These are phyloP conservation scores for Claviceps purpurea DNA, from an alignment of 2,329 filamentous ascomycete genomes.

Conservation along the genomic window DNA sequence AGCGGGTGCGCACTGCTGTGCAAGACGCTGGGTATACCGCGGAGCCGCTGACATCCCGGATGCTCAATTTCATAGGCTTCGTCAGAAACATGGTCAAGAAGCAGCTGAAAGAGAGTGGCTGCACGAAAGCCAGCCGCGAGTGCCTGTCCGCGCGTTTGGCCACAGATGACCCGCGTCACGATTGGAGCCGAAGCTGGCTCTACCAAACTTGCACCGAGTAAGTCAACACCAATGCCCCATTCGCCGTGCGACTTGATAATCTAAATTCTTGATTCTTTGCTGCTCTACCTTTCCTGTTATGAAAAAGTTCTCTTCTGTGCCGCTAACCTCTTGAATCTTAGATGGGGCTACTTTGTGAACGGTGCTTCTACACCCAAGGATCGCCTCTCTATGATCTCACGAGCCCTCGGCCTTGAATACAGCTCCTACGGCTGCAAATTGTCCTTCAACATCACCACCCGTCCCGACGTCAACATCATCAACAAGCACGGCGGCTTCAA, in stretches of 20 bases:
- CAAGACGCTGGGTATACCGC: conserved; percentile 25
- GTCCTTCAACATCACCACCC: conserved; percentile 55
- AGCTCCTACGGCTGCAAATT: conserved; percentile 47
- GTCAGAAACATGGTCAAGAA: conserved; percentile 20
- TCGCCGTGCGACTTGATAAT: neutral
- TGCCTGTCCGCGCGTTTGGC: conserved; percentile 18
- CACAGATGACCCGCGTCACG: conserved; percentile 9
- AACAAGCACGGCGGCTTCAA: conserved; percentile 66
- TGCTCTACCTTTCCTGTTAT: neutral
- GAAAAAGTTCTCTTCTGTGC: neutral
- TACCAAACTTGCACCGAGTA: conserved; percentile 44
- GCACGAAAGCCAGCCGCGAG: conserved; percentile 11
- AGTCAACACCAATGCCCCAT: conserved; percentile 9
- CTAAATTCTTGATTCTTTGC: neutral
- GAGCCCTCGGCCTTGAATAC: conserved; percentile 52
- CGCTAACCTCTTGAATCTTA: conserved; percentile 10
- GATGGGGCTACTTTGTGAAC: conserved; percentile 69
- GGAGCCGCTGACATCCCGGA: conserved; percentile 24
- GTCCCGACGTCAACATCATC: conserved; percentile 50
- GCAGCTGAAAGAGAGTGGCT: neutral
- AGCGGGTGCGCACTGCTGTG: conserved; percentile 26
- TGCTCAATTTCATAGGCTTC: conserved; percentile 41
- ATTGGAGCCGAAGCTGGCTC: conserved; percentile 27
- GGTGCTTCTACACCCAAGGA: conserved; percentile 53
- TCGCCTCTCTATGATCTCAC: conserved; percentile 57